Conservation (phyloP, 306 rosid species). For the Malus sylvestris region DNA sequence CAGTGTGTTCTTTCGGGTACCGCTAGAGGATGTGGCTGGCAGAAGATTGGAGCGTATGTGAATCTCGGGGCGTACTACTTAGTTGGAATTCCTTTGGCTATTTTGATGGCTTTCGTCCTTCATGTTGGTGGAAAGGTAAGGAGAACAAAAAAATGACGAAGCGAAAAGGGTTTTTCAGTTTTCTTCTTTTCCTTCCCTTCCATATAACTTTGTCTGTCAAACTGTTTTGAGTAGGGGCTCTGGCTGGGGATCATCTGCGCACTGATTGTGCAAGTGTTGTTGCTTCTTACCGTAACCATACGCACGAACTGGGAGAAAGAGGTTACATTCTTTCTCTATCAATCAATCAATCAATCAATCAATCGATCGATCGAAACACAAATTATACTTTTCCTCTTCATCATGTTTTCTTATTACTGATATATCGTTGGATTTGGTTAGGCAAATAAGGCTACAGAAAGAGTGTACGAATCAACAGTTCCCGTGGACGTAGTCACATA, state of each 20-base stretch:
- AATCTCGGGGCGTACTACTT: constrained; percentile 70
- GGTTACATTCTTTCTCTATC: constrained; percentile 21
- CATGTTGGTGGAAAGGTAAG: constrained; percentile 62
- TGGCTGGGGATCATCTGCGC: constrained; percentile 76
- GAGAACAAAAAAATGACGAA: neutral
- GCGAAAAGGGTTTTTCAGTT: neutral
- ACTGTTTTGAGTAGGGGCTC: constrained; percentile 38
- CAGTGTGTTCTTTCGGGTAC: constrained; percentile 72
- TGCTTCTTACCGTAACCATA: constrained; percentile 38
- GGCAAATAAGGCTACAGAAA: constrained; percentile 43
- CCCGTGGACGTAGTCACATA: constrained; percentile 14
- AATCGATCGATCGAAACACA: neutral
- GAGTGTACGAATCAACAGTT: constrained; percentile 34
- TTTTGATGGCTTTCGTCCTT: constrained; percentile 50
- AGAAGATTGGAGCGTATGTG: constrained; percentile 62
- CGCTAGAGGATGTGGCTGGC: constrained; percentile 88
- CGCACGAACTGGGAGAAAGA: constrained; percentile 63
- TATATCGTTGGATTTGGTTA: neutral
- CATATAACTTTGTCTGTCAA: neutral
- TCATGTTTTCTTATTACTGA: neutral
- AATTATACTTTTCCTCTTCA: neutral
- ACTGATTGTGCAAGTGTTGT: constrained; percentile 47
- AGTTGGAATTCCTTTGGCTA: constrained; percentile 62
- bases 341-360: neutral
- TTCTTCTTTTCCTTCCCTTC: neutral